phyloP scores from a whole-genome alignment of 2,329 filamentous ascomycete species.

The Sordariomycetes sp. region DNA sequence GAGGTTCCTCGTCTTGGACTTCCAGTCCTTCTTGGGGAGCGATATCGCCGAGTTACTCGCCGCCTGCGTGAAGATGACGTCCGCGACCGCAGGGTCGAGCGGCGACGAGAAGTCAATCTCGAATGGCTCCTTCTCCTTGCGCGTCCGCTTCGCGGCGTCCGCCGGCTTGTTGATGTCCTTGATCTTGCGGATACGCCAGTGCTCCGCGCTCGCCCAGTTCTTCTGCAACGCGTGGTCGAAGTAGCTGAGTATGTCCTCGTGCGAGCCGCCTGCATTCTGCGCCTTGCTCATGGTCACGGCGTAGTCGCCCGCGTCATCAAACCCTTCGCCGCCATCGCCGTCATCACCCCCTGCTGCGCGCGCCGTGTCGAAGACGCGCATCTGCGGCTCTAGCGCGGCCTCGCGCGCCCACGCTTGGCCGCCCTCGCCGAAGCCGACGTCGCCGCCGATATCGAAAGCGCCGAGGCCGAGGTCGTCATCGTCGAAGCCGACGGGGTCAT shows the following conservation, averaged over 20 bases:
- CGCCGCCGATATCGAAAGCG: conserved; percentile 55
- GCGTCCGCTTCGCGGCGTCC: conserved; percentile 37
- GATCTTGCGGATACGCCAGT: conserved; percentile 93
- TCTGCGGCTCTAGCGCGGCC: conserved; percentile 74
- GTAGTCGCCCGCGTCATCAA: conserved; percentile 53
- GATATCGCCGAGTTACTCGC: conserved; percentile 70
- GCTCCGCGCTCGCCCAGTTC: conserved; percentile 96
- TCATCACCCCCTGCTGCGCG: conserved; percentile 39
- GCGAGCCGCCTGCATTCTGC: conserved; percentile 45
- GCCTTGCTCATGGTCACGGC: conserved; percentile 64
- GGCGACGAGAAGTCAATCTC: conserved; percentile 80
- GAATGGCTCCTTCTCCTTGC: conserved; percentile 94
- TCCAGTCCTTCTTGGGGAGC: conserved; percentile 89
- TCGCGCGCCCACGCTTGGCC: conserved; percentile 93
- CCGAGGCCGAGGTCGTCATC: conserved; percentile 59
- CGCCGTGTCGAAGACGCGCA: conserved; percentile 60
- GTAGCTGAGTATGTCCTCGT: conserved; percentile 94
- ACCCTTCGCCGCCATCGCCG: conserved; percentile 38
- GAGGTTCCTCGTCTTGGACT: conserved; percentile 81
- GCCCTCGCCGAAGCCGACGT: conserved; percentile 85
- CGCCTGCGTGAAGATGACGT: conserved; percentile 70
- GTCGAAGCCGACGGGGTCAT: conserved; percentile 65
- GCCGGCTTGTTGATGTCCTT: conserved; percentile 56
- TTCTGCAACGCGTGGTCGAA: conserved; percentile 94
- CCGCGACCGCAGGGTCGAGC: conserved; percentile 56